Evolutionary conservation across 768 basidiomycete genomes (phyloP), one percentile per base, ranked within the genome.

Genomic region (Tephrocybe sp.): DNA sequence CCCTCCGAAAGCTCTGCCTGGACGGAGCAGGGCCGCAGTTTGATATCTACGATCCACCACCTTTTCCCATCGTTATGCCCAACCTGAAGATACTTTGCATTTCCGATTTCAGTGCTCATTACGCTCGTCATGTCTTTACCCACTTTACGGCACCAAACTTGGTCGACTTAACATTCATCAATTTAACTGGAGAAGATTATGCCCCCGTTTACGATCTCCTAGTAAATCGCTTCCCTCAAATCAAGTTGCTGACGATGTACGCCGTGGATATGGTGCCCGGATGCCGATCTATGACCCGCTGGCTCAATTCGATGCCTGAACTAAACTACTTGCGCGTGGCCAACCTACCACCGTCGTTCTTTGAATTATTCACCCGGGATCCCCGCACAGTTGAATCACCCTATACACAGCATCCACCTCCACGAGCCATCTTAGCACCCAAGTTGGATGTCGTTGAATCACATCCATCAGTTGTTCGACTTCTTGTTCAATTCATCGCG

Each of bases 1-100:
- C 64, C 6, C 61, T 90, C 21, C 62, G 63, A 44, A 82, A 80
- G 46, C 70, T 90, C 36, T 70, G 77, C 15, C 58, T 89, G 29
- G 81, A 86, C 58, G 79, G 79, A 42, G 84, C 83, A 22, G 83
- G 84, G 4, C 84, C 86, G 18, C 62, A 60, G 46, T 71, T 60
- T 56, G 49, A 61, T 42, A 53, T 61, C 42, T 58, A 58, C 25
- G 60, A 61, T 19, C 40, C 41, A 7, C 54, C 42, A 3, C 44
- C 34, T 22, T 44, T 53, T 1, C 77, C 83, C 4, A 60, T 88
- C 49, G 49, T 62, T 4, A 75, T 88, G 42, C 72, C 69, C 10
- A 56, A 69, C 24, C 71, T 89, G 11, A 74, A 69, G 50, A 73
- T 71, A 36, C 67, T 89, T 12, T 67, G 78, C 33, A 54, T 86